Evolutionary conservation across 108 stramenopile species (phyloP).

Genomic region (Fragilariopsis cylindrus): DNA sequence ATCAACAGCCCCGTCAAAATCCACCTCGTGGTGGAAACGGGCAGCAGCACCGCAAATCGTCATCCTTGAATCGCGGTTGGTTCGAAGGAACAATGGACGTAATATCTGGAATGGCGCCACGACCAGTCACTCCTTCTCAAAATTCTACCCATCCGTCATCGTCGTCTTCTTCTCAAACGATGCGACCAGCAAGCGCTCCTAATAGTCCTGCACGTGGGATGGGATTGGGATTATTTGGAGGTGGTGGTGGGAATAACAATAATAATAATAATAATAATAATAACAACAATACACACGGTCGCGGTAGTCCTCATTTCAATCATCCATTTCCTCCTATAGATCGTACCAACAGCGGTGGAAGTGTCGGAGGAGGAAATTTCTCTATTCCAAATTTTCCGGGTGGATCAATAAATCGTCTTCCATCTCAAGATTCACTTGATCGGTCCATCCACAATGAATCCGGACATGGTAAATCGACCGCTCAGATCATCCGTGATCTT

Average conservation of each 20-base stretch:
- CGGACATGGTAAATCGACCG: conserved; percentile 46
- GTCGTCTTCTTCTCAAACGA: not conserved
- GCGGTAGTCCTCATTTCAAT: conserved; percentile 15
- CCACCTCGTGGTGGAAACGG: not conserved
- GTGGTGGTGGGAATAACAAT: not conserved
- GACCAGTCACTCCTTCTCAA: conserved; percentile 41
- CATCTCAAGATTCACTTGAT: conserved; percentile 56
- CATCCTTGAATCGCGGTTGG: conserved; percentile 36
- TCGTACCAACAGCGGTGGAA: conserved; percentile 8
- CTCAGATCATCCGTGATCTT: conserved; percentile 50
- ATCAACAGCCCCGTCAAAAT: not conserved
- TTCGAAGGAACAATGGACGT: conserved; percentile 55
- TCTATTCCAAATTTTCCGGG: conserved; percentile 27
- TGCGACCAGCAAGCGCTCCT: conserved; percentile 3
- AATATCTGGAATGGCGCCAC: conserved; percentile 41
- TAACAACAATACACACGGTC: conserved; percentile 1
- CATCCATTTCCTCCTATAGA: conserved; percentile 17
- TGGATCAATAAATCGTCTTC: conserved; percentile 32
- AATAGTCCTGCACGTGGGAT: conserved; percentile 17
- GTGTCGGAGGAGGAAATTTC: conserved; percentile 1
- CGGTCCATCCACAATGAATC: conserved; percentile 58
- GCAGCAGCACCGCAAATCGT: conserved; percentile 22
- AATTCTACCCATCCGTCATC: not conserved
- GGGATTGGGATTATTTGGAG: conserved; percentile 7
- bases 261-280: conserved; percentile 3